phyloP scores from a whole-genome alignment of 2,329 filamentous ascomycete genomes.

The Didymella keratinophila region DNA sequence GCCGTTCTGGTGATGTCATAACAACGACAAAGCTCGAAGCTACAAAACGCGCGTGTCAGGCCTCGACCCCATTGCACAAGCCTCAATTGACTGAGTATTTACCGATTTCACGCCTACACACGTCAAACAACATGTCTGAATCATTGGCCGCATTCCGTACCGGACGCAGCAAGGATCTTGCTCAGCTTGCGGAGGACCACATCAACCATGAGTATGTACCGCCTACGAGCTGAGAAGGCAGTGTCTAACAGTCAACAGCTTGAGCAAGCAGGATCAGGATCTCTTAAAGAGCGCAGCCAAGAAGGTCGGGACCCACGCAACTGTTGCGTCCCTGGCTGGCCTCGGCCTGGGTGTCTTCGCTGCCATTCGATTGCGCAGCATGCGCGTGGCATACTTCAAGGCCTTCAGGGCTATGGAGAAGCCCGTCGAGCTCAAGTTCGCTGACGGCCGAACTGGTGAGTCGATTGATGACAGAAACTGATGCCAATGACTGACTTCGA shows the following conservation, averaged over 20 bases:
- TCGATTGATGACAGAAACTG: not conserved
- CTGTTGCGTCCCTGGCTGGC: slow-evolving; percentile 67
- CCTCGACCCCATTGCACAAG: not conserved
- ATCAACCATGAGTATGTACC: slow-evolving; percentile 44
- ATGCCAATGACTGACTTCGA: not conserved
- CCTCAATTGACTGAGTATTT: not conserved
- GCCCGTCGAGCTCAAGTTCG: slow-evolving; percentile 69
- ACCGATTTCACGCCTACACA: not conserved
- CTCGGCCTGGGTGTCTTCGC: slow-evolving; percentile 63
- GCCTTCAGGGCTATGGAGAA: slow-evolving; percentile 68
- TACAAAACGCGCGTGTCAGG: slow-evolving; percentile 8
- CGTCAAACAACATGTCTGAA: slow-evolving; percentile 33
- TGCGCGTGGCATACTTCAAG: slow-evolving; percentile 66
- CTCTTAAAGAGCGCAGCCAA: slow-evolving; percentile 63
- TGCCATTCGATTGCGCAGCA: slow-evolving; percentile 64
- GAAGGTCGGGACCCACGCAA: slow-evolving; percentile 63
- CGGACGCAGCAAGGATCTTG: slow-evolving; percentile 38
- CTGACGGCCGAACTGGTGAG: slow-evolving; percentile 65
- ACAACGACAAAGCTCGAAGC: slow-evolving; percentile 11
- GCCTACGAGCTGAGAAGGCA: not conserved
- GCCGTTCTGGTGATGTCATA: slow-evolving; percentile 10
- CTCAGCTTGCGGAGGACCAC: slow-evolving; percentile 43
- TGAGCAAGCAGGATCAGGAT: slow-evolving; percentile 66
- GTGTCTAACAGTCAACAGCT: slow-evolving; percentile 31
- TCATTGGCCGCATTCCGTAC: slow-evolving; percentile 44